Evolutionary conservation across 768 basidiomycete species (phyloP).

Genomic region (Calocera cornea): DNA sequence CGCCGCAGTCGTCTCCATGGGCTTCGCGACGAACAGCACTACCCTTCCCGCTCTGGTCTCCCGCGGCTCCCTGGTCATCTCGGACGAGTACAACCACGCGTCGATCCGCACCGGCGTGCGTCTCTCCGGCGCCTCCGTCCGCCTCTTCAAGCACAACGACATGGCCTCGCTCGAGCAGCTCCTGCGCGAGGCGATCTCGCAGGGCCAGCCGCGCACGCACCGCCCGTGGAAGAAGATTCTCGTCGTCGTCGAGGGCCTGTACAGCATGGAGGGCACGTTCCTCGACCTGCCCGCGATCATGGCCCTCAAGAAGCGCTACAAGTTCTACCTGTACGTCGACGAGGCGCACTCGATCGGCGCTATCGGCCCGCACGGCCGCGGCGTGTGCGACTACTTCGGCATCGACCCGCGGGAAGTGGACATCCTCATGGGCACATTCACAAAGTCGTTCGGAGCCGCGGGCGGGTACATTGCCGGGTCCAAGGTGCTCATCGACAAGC

Average conservation of each 20-base stretch:
- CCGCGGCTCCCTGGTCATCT: conserved; percentile 89
- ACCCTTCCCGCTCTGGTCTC: conserved; percentile 79
- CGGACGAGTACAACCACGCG: conserved; percentile 93
- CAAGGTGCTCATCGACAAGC: conserved; percentile 63
- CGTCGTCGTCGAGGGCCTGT: conserved; percentile 85
- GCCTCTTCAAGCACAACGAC: conserved; percentile 96
- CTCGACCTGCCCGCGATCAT: conserved; percentile 70
- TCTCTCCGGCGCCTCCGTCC: conserved; percentile 72
- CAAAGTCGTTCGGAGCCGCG: conserved; percentile 84
- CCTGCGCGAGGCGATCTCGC: conserved; percentile 81
- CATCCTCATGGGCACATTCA: conserved; percentile 97
- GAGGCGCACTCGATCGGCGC: conserved; percentile 98
- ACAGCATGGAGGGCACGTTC: conserved; percentile 97
- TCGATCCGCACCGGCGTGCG: conserved; percentile 88
- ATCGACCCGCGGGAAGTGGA: conserved; percentile 71
- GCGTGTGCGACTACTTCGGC: conserved; percentile 87
- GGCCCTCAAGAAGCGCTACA: conserved; percentile 86
- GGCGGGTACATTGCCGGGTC: conserved; percentile 89
- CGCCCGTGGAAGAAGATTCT: conserved; percentile 99
- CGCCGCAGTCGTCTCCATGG: conserved; percentile 83
- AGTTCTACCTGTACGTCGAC: conserved; percentile 95
- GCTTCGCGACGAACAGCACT: conserved; percentile 91
- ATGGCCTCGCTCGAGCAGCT: conserved; percentile 69
- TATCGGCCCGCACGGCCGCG: conserved; percentile 85
- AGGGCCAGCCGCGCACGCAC: conserved; percentile 95